Evolutionary conservation across 352 stramenopile species (phyloP).

Genomic region (Aphanomyces euteiches): DNA sequence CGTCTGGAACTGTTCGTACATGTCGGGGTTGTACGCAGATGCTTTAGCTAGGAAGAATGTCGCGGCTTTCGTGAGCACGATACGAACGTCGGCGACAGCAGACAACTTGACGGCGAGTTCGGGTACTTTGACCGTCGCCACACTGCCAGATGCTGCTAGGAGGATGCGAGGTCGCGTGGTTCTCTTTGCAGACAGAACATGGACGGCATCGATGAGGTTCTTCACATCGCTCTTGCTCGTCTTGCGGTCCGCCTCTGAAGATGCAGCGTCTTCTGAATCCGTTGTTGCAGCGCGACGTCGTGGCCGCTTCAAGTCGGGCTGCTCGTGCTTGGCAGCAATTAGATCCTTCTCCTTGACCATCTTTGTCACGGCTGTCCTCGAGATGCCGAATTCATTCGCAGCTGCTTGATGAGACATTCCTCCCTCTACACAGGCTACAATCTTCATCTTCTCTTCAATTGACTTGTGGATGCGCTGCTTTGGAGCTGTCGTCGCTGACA

Average conservation of each 20-base stretch:
- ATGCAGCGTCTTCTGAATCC: not conserved
- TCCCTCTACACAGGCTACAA: conserved; percentile 73
- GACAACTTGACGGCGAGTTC: conserved; percentile 66
- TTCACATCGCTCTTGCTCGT: not conserved
- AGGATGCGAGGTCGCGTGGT: conserved; percentile 50
- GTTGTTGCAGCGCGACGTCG: not conserved
- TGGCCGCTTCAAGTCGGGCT: not conserved
- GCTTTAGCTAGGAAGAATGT: conserved; percentile 78
- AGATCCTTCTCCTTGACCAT: conserved; percentile 69
- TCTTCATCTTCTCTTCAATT: conserved; percentile 79
- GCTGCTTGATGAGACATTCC: conserved; percentile 69
- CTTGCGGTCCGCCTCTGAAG: not conserved
- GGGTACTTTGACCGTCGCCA: conserved; percentile 84
- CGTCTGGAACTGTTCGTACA: conserved; percentile 47
- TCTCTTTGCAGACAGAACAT: not conserved
- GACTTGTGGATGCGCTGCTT: conserved; percentile 68
- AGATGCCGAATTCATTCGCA: conserved; percentile 77
- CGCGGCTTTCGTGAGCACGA: conserved; percentile 77
- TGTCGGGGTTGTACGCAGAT: conserved; percentile 59
- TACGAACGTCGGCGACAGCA: conserved; percentile 60
- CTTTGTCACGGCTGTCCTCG: conserved; percentile 75
- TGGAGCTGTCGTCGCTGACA: not conserved
- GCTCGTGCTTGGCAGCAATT: conserved; percentile 14
- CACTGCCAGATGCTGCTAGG: conserved; percentile 76
- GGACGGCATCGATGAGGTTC: not conserved